Base-by-base conservation (phyloP, 192 early-diverging fungal species). In the Coemansia sp. region DNA sequence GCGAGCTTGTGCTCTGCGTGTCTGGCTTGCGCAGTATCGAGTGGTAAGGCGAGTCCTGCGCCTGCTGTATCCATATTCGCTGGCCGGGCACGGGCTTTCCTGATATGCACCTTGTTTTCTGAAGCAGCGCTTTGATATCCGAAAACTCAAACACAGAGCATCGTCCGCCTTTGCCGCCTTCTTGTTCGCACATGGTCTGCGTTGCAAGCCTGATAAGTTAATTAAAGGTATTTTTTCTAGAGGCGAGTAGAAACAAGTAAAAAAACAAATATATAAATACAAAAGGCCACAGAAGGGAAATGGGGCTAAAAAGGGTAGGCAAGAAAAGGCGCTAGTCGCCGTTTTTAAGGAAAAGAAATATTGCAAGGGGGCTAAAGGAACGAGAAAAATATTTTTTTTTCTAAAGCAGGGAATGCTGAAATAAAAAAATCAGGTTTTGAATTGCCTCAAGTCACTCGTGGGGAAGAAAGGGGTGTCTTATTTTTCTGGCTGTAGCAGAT, bases 61-160 rank as follows among this genome's bases (percentile, higher is more conserved):
- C n/a, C n/a, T n/a, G 62, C 2, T 6, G 48, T 36, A 4, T 42
- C 22, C 22, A 9, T 24, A 72, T 50, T 27, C 64, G 75, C 54
- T 68, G 62, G 10, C 67, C 67, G 1, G 75, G 75, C 2, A 53
- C 60, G 13, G 60, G 62, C 28, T 45, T 60, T n/a, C 64, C 60
- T 11, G 75, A 46, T 1, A 48, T 29, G 36, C 67, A 73, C 13
- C 54, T 60, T 13, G 67, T 45, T 24, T 62, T 64, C 34, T 67
- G 67, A 36, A 78, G 39, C 28, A 72, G 66, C 24, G 67, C 24
- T 49, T 64, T 69, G 24, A 78, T 56, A 19, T 70, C 70, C 1
- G 56, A 49, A 47, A 66, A 58, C 29, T 71, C 69, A 36, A 71
- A 45, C 22, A 56, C 64, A 19, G 70, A 62, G 55, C 66, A 72